Evolutionary conservation across 192 early-diverging fungal species (phyloP).

Genomic region (Backusella sp.): DNA sequence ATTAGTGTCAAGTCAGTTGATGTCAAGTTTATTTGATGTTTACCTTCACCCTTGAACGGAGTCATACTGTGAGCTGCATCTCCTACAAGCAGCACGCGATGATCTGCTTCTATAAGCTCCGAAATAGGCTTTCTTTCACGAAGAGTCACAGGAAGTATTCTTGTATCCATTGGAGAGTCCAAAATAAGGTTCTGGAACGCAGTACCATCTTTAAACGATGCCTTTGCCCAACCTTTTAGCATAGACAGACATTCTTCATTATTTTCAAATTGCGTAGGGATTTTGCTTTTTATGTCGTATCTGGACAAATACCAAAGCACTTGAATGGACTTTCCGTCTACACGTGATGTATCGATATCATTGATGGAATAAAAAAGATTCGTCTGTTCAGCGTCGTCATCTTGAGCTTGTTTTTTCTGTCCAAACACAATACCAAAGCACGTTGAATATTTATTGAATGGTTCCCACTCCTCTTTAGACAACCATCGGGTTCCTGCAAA

Average conservation of each 20-base stretch:
- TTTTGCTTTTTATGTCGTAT: background rate
- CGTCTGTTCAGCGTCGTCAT: background rate
- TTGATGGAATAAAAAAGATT: background rate
- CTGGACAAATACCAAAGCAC: background rate
- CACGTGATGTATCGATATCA: background rate
- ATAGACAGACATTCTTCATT: background rate
- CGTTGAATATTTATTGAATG: background rate
- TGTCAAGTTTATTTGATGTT: background rate
- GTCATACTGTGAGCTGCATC: slow-evolving; percentile 25
- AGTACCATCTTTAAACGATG: background rate
- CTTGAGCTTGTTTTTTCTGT: background rate
- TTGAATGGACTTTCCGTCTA: background rate
- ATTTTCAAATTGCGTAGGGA: background rate
- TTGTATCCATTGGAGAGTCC: background rate
- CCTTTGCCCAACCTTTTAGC: background rate
- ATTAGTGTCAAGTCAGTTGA: background rate
- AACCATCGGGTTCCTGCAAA: background rate
- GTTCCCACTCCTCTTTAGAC: background rate
- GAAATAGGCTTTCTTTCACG: slow-evolving; percentile 1
- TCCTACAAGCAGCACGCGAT: background rate
- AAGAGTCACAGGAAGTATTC: background rate
- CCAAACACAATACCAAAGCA: background rate
- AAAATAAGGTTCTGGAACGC: background rate
- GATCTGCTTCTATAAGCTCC: background rate
- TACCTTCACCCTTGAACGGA: slow-evolving; percentile 27